Evolutionary conservation across 2,329 filamentous ascomycete species (phyloP).

Genomic region (Aspergillus fructus): DNA sequence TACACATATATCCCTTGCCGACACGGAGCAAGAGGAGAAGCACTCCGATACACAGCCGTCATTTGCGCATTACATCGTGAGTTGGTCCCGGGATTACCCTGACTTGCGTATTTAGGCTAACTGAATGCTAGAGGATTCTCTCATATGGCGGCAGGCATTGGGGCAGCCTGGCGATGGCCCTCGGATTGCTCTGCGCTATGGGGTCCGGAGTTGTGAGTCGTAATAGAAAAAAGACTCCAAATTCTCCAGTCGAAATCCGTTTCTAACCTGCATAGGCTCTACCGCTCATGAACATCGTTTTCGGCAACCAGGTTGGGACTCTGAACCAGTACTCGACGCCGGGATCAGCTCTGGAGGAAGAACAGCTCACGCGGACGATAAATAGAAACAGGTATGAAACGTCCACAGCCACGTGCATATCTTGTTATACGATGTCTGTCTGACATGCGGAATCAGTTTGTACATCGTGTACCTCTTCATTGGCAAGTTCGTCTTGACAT

Average conservation of each 20-base stretch:
- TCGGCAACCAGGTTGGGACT: slow-evolving; percentile 55
- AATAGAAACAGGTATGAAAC: slow-evolving; percentile 40
- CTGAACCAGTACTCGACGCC: slow-evolving; percentile 58
- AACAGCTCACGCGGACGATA: slow-evolving; percentile 51
- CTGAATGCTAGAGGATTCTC: slow-evolving; percentile 13
- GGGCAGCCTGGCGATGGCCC: slow-evolving; percentile 10
- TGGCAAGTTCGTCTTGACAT: slow-evolving; percentile 33
- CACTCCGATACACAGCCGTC: too few relatives aligned
- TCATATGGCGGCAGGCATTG: slow-evolving; percentile 17
- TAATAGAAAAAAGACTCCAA: too few relatives aligned
- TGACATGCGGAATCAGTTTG: too few relatives aligned
- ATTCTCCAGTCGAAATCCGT: too few relatives aligned
- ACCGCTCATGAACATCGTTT: slow-evolving; percentile 61
- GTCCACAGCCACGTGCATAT: too few relatives aligned
- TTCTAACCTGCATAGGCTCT: slow-evolving; percentile 18
- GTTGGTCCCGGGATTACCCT: too few relatives aligned
- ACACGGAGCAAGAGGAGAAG: too few relatives aligned
- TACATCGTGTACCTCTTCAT: slow-evolving; percentile 40
- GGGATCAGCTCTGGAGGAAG: slow-evolving; percentile 41
- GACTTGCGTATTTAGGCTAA: too few relatives aligned
- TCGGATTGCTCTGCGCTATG: slow-evolving; percentile 19
- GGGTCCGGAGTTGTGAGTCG: slow-evolving; percentile 26
- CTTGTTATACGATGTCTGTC: too few relatives aligned
- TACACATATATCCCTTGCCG: too few relatives aligned
- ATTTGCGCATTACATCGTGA: too few relatives aligned